Conservation (phyloP, 108 stramenopile genomes). For the Nitzschia putrida region DNA sequence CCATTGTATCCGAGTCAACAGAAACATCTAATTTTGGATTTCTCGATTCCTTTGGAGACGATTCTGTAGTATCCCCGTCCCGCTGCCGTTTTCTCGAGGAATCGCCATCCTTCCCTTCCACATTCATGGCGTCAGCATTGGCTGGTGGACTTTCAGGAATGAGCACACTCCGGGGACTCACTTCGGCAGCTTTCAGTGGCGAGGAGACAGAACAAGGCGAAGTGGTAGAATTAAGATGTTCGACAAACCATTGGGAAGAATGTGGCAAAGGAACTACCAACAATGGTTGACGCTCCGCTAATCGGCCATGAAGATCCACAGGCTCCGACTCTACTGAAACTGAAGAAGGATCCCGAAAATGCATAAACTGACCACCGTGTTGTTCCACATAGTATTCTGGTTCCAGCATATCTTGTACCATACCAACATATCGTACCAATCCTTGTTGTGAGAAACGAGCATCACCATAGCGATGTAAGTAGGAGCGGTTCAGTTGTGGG, state of each 20-base stretch:
- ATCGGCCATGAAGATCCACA: not conserved
- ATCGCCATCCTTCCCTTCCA: not conserved
- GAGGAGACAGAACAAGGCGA: not conserved
- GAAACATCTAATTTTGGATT: not conserved
- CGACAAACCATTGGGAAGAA: slow-evolving; percentile 28
- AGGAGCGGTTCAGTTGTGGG: slow-evolving; percentile 17
- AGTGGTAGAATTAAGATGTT: not conserved
- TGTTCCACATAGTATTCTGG: slow-evolving; percentile 48
- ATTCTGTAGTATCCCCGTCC: not conserved
- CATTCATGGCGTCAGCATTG: not conserved
- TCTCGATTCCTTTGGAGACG: not conserved
- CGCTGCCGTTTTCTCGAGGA: slow-evolving; percentile 13
- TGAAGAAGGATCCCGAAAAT: slow-evolving; percentile 24
- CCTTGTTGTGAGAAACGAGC: not conserved
- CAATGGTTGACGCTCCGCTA: slow-evolving; percentile 48
- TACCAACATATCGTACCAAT: slow-evolving; percentile 34
- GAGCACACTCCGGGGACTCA: not conserved
- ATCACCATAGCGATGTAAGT: slow-evolving; percentile 1
- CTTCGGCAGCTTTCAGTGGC: not conserved
- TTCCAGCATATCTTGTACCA: slow-evolving; percentile 68
- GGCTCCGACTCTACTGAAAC: not conserved
- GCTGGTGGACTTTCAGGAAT: slow-evolving; percentile 10
- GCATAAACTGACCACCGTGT: slow-evolving; percentile 18
- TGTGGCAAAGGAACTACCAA: slow-evolving; percentile 46
- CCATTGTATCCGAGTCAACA: too few relatives aligned